Percentiles rank a stretch among this genome's conserved stretches.
Evolutionary conservation across 768 basidiomycete species (phyloP).

Genomic region (Suillus placidus): DNA sequence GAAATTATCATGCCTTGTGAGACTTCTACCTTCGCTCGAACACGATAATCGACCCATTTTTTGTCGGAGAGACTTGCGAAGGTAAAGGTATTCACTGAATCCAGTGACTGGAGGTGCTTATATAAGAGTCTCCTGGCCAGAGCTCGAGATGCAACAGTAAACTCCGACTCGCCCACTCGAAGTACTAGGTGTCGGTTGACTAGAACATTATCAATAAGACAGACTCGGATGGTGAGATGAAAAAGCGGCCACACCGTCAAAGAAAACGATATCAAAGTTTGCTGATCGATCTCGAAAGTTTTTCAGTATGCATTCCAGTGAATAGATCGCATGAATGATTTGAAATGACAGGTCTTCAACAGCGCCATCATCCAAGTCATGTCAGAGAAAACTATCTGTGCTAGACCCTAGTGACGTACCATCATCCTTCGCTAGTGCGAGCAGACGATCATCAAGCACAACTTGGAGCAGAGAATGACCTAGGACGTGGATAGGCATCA

Average conservation of each 20-base stretch:
- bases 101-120: conserved; percentile 46
- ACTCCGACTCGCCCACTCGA: conserved; percentile 38
- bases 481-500: conserved; percentile 26
- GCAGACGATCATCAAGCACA: conserved; percentile 61
- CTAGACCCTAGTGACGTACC: conserved; percentile 36
- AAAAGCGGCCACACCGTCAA: conserved; percentile 42
- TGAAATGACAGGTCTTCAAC: conserved; percentile 57
- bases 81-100: conserved; percentile 44
- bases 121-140: conserved; percentile 57
- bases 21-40: conserved; percentile 41
- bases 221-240: not conserved
- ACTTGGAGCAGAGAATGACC: conserved; percentile 64
- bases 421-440: conserved; percentile 52
- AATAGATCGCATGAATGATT: conserved; percentile 59
- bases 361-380: not conserved
- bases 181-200: conserved; percentile 48
- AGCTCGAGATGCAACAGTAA: conserved; percentile 46
- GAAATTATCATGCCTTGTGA: not conserved
- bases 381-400: not conserved
- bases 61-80: conserved; percentile 52
- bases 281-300: conserved; percentile 53
- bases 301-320: conserved; percentile 53
- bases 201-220: conserved; percentile 23
- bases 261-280: conserved; percentile 68
- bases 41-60: conserved; percentile 50